Percentiles rank a stretch among this genome's conserved stretches.
phyloP scores from a whole-genome alignment of 768 basidiomycete genomes.

The Tricholomella constricta region DNA sequence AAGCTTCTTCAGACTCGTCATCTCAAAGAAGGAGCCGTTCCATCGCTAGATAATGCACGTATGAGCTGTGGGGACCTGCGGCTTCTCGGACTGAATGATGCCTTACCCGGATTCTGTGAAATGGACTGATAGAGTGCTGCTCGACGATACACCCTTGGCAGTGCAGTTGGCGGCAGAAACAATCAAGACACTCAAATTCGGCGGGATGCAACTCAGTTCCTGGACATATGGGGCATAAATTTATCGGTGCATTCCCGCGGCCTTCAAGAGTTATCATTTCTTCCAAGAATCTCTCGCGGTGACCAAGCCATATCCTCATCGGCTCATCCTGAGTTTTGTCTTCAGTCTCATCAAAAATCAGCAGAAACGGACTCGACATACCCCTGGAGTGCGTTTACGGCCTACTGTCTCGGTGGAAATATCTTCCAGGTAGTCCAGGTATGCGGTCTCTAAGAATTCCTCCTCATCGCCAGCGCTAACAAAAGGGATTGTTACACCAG shows the following conservation, averaged over 20 bases:
- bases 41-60: background rate
- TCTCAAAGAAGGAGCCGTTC: conserved; percentile 9
- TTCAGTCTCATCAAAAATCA: background rate
- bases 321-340: conserved; percentile 17
- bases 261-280: conserved; percentile 16
- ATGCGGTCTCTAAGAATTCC: background rate
- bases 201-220: background rate
- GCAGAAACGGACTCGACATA: background rate
- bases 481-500: no score
- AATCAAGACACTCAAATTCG: conserved; percentile 10
- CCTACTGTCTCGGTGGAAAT: background rate
- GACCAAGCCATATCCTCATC: background rate
- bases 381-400: conserved; percentile 2
- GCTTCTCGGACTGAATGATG: background rate
- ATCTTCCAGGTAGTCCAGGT: conserved; percentile 4
- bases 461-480: no score
- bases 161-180: background rate
- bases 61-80: no score
- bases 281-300: conserved; percentile 9
- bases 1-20: background rate
- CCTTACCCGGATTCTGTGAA: conserved; percentile 13
- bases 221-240: background rate
- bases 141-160: conserved; percentile 10
- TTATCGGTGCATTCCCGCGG: background rate
- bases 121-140: background rate